Evolutionary conservation across 2,329 filamentous ascomycete genomes (phyloP), one percentile per base, ranked within the genome.

Genomic region (Byssothecium circinans): DNA sequence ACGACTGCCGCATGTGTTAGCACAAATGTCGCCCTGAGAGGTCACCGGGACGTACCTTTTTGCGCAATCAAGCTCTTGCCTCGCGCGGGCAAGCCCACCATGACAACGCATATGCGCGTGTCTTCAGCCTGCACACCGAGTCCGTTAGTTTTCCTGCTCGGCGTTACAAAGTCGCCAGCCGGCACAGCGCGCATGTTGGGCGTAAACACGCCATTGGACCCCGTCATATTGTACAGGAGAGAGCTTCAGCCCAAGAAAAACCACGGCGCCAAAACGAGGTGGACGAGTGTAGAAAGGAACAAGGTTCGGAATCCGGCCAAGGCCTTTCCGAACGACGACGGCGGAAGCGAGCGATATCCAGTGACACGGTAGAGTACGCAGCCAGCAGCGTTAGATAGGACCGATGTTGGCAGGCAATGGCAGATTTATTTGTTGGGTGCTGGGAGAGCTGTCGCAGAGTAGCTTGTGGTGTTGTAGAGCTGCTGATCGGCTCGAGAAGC

Each of bases 51-150:
- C 77, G 65, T 78, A 94, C 91, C 91, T 83, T 96, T 96, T 67
- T 95, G 91, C 60, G 94, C 92, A 70, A 99, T 97, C 72, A 96
- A 84, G 77, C 90, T 96, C 81, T 99, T 99, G 67, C 94, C 94
- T 61, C 94, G 82, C 52, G 94, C 94, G 45, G 94, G 94, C 69
- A 99, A 80, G 58, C 94, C 94, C 51, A 99, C 94, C 94, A 99
- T 97, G 64, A 99, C 91, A 56, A 99, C 91, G 73, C 92, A 97
- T 77, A 99, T 95, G 72, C 89, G 89, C 52, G 89, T 92, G 74
- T 96, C 91, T 78, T 97, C 92, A 63, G 88, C 89, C 89, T 95
- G 87, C 57, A 91, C 81, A 65, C 86, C 87, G 62, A 83, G 76
- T 58, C 87, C 85, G 71, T 78, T 79, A 75, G 76, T 75, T 61